Evolutionary conservation across 257 asterid genomes (phyloP).

Genomic region (Mentha longifolia): DNA sequence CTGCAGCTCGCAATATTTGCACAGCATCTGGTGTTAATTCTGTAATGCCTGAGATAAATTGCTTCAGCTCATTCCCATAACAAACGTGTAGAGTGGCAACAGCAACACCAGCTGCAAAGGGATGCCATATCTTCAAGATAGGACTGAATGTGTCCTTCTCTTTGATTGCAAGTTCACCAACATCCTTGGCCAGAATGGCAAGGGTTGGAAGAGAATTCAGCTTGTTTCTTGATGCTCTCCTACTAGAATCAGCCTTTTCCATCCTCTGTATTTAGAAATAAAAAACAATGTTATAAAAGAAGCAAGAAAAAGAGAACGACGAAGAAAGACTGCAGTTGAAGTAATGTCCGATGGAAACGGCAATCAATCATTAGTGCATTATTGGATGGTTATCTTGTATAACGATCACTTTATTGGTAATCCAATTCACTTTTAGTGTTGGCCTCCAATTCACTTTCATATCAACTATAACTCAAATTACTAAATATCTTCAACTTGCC

Average conservation of each 20-base stretch:
- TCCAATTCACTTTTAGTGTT: constrained; percentile 4
- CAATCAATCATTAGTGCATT: background rate
- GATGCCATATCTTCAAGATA: constrained; percentile 92
- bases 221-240: constrained; percentile 87
- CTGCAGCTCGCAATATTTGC: constrained; percentile 92
- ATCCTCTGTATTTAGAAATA: constrained; percentile 60
- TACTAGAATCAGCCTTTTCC: constrained; percentile 97
- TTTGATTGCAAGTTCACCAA: constrained; percentile 77
- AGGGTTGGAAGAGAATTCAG: constrained; percentile 92
- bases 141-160: constrained; percentile 88
- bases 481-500: constrained; percentile 61
- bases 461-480: constrained; percentile 27
- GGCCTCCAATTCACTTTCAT: constrained; percentile 14
- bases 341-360: background rate
- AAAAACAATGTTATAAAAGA: constrained; percentile 12
- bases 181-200: constrained; percentile 96
- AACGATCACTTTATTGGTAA: constrained; percentile 3
- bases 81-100: constrained; percentile 96
- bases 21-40: constrained; percentile 98
- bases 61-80: constrained; percentile 95
- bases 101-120: constrained; percentile 96
- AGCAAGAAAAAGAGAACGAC: constrained; percentile 2
- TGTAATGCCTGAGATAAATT: constrained; percentile 76
- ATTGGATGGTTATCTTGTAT: constrained; percentile 2
- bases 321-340: constrained; percentile 10